phyloP scores from a whole-genome alignment of 768 basidiomycete species.

The Lactarius tabidus region DNA sequence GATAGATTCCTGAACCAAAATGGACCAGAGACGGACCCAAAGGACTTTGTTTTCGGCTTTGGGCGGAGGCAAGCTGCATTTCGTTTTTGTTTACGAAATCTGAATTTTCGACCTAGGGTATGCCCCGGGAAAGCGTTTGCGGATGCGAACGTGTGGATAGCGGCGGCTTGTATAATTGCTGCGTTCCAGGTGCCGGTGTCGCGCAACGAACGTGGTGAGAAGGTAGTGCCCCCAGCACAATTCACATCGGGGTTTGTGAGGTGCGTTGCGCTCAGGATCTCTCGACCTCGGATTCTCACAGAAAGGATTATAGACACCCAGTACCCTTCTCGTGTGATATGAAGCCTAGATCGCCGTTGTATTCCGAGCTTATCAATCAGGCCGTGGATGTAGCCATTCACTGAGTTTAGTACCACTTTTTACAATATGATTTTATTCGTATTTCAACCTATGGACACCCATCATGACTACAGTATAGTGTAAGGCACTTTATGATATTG shows the following conservation, averaged over 20 bases:
- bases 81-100: background rate
- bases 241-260: slow-evolving; percentile 26
- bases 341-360: slow-evolving; percentile 24
- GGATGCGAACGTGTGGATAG: slow-evolving; percentile 25
- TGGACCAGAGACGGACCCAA: slow-evolving; percentile 16
- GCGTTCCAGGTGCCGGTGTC: slow-evolving; percentile 19
- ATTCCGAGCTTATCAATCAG: slow-evolving; percentile 13
- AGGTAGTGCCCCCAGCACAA: slow-evolving; percentile 10
- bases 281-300: background rate
- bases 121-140: slow-evolving; percentile 26
- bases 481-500: slow-evolving; percentile 1
- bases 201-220: slow-evolving; percentile 20
- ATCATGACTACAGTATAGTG: background rate
- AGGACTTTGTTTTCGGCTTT: slow-evolving; percentile 25
- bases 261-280: slow-evolving; percentile 3
- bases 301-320: slow-evolving; percentile 24
- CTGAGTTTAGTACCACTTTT: background rate
- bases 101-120: slow-evolving; percentile 3
- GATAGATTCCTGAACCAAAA: slow-evolving; percentile 24
- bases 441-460: background rate
- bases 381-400: background rate
- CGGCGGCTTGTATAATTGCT: slow-evolving; percentile 21
- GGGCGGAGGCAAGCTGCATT: slow-evolving; percentile 21
- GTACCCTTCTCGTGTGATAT: slow-evolving; percentile 27
- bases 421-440: background rate